These are phyloP conservation scores for Elaeis oleifera DNA, from an alignment of 202 grass and related monocot species.

Conservation along the genomic window DNA sequence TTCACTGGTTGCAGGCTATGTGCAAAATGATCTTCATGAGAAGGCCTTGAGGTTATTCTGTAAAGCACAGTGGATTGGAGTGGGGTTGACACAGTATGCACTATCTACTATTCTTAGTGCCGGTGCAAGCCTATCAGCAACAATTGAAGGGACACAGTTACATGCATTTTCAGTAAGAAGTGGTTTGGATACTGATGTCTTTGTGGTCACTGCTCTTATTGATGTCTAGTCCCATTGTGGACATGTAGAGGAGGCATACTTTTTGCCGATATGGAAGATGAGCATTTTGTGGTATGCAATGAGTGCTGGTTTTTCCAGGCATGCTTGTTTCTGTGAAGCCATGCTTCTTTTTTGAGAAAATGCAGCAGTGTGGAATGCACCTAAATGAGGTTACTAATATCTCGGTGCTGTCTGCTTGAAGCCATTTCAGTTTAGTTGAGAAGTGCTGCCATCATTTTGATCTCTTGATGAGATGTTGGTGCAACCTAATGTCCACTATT, in stretches of 20 bases:
- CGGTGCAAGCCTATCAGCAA: constrained; percentile 42
- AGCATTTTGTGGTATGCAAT: constrained; percentile 22
- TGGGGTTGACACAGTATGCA: constrained; percentile 46
- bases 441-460: constrained; percentile 12
- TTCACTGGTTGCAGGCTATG: constrained; percentile 48
- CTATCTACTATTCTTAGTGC: constrained; percentile 41
- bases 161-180: constrained; percentile 7
- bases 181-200: constrained; percentile 11
- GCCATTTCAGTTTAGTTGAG: constrained; percentile 15
- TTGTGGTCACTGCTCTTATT: constrained; percentile 11
- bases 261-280: not conserved
- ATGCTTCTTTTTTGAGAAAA: constrained; percentile 27
- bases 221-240: constrained; percentile 17
- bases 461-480: constrained; percentile 9
- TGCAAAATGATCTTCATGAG: constrained; percentile 55
- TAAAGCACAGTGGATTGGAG: constrained; percentile 29
- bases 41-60: constrained; percentile 36
- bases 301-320: constrained; percentile 16
- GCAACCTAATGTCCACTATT: constrained; percentile 23
- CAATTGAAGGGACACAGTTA: constrained; percentile 45
- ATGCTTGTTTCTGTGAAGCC: constrained; percentile 8
- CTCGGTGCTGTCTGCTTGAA: constrained; percentile 13
- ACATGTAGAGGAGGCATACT: constrained; percentile 18
- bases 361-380: constrained; percentile 4
- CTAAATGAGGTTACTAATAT: constrained; percentile 19